These are phyloP conservation scores for Lycium ferocissimum DNA, from an alignment of 257 asterid species.

Conservation along the genomic window DNA sequence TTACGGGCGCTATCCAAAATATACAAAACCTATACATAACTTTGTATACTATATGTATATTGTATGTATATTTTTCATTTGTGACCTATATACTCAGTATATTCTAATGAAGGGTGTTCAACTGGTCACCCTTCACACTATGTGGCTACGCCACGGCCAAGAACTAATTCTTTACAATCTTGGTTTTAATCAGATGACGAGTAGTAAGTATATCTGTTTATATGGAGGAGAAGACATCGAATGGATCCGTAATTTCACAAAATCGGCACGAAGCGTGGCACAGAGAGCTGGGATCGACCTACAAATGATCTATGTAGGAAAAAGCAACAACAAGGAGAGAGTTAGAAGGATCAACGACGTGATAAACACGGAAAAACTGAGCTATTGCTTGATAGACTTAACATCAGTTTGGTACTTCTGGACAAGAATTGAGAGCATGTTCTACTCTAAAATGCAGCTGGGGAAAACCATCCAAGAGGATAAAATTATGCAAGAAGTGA, in stretches of 20 bases:
- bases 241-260: slow-evolving; percentile 63
- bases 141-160: background rate
- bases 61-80: background rate
- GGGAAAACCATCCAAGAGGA: slow-evolving; percentile 56
- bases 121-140: background rate
- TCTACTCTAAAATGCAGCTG: slow-evolving; percentile 65
- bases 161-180: background rate
- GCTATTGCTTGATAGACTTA: slow-evolving; percentile 59
- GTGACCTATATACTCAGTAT: background rate
- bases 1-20: no score
- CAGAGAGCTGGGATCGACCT: slow-evolving; percentile 42
- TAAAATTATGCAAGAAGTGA: slow-evolving; percentile 60
- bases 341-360: slow-evolving; percentile 43
- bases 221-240: slow-evolving; percentile 79
- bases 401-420: slow-evolving; percentile 71
- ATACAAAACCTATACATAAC: no score
- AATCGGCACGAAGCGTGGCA: slow-evolving; percentile 44
- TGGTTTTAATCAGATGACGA: slow-evolving; percentile 46
- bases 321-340: slow-evolving; percentile 48
- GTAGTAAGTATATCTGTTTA: slow-evolving; percentile 60
- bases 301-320: slow-evolving; percentile 78
- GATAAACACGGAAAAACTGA: slow-evolving; percentile 42
- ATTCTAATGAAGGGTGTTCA: background rate
- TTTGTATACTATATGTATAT: no score
- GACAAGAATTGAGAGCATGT: slow-evolving; percentile 83